Conservation (phyloP, 306 rosid species). For the Cicer yamashitae region DNA sequence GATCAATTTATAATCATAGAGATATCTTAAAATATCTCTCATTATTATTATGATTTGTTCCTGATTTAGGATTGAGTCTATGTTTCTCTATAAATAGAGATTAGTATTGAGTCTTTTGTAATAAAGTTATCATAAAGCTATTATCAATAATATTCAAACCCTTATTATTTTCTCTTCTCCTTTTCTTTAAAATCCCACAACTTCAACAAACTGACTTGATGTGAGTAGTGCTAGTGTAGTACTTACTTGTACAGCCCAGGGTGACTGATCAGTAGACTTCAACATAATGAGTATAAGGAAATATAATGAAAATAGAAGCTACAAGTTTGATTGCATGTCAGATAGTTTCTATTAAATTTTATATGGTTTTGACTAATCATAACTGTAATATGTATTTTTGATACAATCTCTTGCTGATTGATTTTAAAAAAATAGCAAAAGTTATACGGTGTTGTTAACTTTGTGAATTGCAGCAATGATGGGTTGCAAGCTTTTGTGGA, state of each 20-base stretch:
- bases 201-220: background rate
- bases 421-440: constrained; percentile 28
- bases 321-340: background rate
- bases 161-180: too few relatives aligned
- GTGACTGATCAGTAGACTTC: too few relatives aligned
- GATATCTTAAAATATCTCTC: too few relatives aligned
- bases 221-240: background rate
- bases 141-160: too few relatives aligned
- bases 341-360: constrained; percentile 15
- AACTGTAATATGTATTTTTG: constrained; percentile 21
- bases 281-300: background rate
- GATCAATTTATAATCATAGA: too few relatives aligned
- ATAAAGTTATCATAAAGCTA: too few relatives aligned
- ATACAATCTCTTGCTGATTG: constrained; percentile 33
- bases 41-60: too few relatives aligned
- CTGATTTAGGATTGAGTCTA: too few relatives aligned
- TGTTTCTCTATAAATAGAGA: too few relatives aligned
- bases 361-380: constrained; percentile 2
- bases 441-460: constrained; percentile 44
- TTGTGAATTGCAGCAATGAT: constrained; percentile 82
- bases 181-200: too few relatives aligned
- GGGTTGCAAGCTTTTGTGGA: constrained; percentile 95
- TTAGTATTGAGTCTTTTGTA: too few relatives aligned
- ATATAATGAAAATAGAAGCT: constrained; percentile 29
- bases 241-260: background rate